Evolutionary conservation across 306 rosid species (phyloP).

Genomic region (Trifolium fragiferum): DNA sequence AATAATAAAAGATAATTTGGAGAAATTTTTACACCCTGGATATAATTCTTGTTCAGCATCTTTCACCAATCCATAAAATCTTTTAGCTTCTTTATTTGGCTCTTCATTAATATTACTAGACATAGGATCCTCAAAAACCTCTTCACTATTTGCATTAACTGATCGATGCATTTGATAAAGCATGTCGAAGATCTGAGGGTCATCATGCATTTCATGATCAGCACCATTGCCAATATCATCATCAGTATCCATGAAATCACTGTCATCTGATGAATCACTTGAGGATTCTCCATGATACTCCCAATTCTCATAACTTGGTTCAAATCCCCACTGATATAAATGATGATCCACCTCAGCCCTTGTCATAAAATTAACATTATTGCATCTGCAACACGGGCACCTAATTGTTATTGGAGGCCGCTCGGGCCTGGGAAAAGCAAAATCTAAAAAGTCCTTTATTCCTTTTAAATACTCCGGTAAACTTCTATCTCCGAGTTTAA

Average conservation of each 20-base stretch:
- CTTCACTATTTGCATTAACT: neutral
- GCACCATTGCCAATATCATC: neutral
- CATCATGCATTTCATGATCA: neutral
- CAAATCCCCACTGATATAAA: neutral
- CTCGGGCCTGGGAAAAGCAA: neutral
- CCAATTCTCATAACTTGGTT: neutral
- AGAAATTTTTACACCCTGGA: conserved; percentile 2
- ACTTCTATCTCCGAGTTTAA: neutral
- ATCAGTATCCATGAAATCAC: neutral
- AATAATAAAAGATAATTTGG: conserved; percentile 15
- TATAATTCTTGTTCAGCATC: conserved; percentile 19
- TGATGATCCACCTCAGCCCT: neutral
- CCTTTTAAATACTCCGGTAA: conserved; percentile 2
- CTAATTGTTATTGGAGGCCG: neutral
- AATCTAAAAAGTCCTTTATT: neutral
- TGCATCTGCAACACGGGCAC: conserved; percentile 1
- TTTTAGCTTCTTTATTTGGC: conserved; percentile 22
- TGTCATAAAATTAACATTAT: neutral
- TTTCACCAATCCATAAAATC: conserved; percentile 4
- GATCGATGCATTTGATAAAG: conserved; percentile 13
- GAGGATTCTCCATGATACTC: conserved; percentile 7
- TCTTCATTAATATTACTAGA: neutral
- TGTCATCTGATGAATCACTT: neutral
- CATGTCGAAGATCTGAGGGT: neutral
- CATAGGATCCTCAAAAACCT: neutral